Base-by-base conservation (phyloP, 805 yeast species). In the Diddensiella transvaalensis region DNA sequence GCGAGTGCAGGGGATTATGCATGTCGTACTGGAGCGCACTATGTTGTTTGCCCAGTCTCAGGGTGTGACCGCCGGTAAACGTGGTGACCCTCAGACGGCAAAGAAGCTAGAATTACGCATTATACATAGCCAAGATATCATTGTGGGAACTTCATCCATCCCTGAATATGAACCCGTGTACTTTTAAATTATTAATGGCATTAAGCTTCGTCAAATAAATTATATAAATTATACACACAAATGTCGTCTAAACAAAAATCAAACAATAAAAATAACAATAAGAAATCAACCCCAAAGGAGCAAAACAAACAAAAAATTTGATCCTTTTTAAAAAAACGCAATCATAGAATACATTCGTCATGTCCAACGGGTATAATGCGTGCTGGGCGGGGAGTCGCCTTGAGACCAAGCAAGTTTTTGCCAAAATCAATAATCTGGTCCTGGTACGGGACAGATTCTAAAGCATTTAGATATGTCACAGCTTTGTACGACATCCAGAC, bases 31-130 rank as follows among this genome's bases (percentile, higher is more conserved):
- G 60, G 29, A 35, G 11, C 40, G 49, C 15, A 67, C 71, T 2
- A 48, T 47, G 40, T 53, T 51, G 18, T 48, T 45, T 30, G 49
- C 51, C 15, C 44, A 41, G 11, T 13, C 47, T 8, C 41, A 44
- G n/a, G 52, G 56, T 1, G 47, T 42, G 32, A 44, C 44, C 26
- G 54, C 47, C 29, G 45, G 40, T 10, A 57, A 51, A 22, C 50
- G 51, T 24, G 82, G 83, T 2, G 81, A 80, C 46, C 68, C 75
- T 1, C 68, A 68, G 22, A 46, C 56, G 17, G 77, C 88, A 91
- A 79, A 80, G 58, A 77, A 78, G 50, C 82, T 83, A 60, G 96
- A 88, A 64, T 71, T 88, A 46, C 73, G 82, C 39, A 73, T 88
- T 15, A 71, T 88, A 4, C 83, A 82, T 55, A 76, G 85, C 17